Evolutionary conservation across 495 filamentous ascomycete species (phyloP), one percentile per base, ranked within the genome.

Genomic region (Hyaloscypha bicolor): DNA sequence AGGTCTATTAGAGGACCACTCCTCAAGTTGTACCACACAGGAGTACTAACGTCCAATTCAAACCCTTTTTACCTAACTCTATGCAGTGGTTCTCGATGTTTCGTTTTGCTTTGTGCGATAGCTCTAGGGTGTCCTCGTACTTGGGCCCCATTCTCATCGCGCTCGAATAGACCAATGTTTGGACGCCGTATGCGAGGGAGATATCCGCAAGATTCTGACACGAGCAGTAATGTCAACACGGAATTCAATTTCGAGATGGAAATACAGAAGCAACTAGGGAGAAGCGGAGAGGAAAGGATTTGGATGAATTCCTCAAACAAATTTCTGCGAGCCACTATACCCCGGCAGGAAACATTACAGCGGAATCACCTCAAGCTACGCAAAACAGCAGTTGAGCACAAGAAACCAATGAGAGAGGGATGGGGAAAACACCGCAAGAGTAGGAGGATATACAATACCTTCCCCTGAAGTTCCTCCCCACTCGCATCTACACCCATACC

Each of bases 21-120:
- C 25, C 25, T 25, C 2, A 25, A 25, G 25, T 25, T 25, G 25
- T 58, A 69, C 71, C 48, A 71, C 69, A 52, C 64, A 52, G 55
- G 67, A 53, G 14, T 64, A 72, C 76, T 67, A 56, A 76, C 76
- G 66, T 74, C 76, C 74, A 78, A 31, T 69, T 71, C 11, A 78
- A 62, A 1, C 76, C 76, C 30, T 61, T 66, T 25, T 60, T 33
- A 11, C 73, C 72, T 37, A 78, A 53, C 2, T 64, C 61, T 29
- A 56, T 67, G 56, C 68, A 71, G 25, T 77, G 73, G 12, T 55
- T 21, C 67, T 78, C 75, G 5, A 77, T 65, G 35, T 72, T 71
- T 14, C 42, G 30, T 63, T 78, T 78, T 1, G 70, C 64, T n/a
- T 55, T 45, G 11, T 64, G 64, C 11, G 72, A 72, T 2, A 59